Base-by-base conservation (phyloP, 2,329 filamentous ascomycete genomes). In the Fusarium secorum region DNA sequence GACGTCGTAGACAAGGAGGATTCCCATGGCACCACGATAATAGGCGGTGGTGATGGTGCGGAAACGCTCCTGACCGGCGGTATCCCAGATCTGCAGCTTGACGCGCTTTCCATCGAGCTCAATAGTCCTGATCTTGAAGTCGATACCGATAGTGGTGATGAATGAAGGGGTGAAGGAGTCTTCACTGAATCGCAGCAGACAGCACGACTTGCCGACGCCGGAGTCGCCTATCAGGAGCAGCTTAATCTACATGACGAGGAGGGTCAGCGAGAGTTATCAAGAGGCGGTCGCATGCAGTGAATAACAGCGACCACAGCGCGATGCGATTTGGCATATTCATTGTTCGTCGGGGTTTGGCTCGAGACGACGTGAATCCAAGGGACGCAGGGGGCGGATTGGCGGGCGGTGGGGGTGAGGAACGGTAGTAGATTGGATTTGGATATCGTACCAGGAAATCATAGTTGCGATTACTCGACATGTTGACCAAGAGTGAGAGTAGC, bases 71-170 rank as follows among this genome's bases (percentile, higher is more conserved):
- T 99, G 96, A 60, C 96, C 96, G 58, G 96, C 96, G 30, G 96
- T 99, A 80, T 99, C 96, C 96, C 96, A 99, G 84, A 99, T 99
- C 86, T 99, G 96, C 81, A 99, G 86, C 88, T 99, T 99, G 78
- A 99, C 96, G 71, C 95, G 90, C 89, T 99, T 99, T 81, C 95
- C 95, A 84, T 99, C 96, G 76, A 99, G 88, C 85, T 99, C 96
- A 85, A 99, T 99, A 73, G 96, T 99, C 75, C 96, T 90, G 81
- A 99, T 99, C 89, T 99, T 99, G 87, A 99, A 99, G 85, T 99
- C 96, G 86, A 99, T 98, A 76, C 96, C 96, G 83, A 99, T 99
- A 71, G 96, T 99, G 70, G 95, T 97, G 86, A 98, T 98, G 87
- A 97, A 98, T 76, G 94, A 97, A 45, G 95, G 95, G 57, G 95